A percentile compares a stretch with the other conserved stretches of the same genome.
phyloP scores from a whole-genome alignment of 108 stramenopile species.

The Cyclostephanos tholiformis region DNA sequence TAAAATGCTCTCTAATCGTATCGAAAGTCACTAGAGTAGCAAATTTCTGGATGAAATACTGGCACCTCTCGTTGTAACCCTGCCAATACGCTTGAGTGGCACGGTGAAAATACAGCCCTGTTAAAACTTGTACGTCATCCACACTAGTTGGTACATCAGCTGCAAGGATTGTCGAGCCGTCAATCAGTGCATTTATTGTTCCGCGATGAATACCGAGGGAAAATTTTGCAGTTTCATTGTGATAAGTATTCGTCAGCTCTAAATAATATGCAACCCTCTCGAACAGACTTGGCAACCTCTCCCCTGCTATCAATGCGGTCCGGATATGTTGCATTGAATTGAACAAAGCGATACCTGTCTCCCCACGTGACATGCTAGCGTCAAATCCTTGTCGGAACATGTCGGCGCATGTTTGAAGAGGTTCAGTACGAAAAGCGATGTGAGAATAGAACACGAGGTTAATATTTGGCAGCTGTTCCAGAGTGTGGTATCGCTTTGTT shows the following conservation, averaged over 20 bases:
- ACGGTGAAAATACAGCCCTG: constrained; percentile 11
- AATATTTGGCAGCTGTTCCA: constrained; percentile 1
- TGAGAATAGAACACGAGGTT: constrained; percentile 11
- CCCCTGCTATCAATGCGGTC: constrained; percentile 16
- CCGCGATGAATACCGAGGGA: constrained; percentile 7
- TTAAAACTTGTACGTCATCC: not conserved
- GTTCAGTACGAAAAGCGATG: constrained; percentile 20
- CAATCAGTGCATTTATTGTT: too few relatives aligned
- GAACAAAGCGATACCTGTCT: constrained; percentile 13
- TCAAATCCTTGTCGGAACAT: constrained; percentile 11
- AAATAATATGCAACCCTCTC: constrained; percentile 23
- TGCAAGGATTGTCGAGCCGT: not conserved
- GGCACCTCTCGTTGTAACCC: too few relatives aligned
- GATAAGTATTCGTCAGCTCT: constrained; percentile 5
- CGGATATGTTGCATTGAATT: constrained; percentile 13
- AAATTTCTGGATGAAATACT: not conserved
- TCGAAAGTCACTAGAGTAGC: not conserved
- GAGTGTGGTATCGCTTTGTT: constrained; percentile 1
- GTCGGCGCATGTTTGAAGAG: constrained; percentile 26
- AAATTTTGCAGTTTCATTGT: not conserved
- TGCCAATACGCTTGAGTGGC: constrained; percentile 12
- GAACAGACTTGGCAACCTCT: constrained; percentile 17
- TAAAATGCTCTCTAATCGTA: too few relatives aligned
- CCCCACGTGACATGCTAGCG: constrained; percentile 12
- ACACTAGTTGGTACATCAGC: not conserved